Base-by-base conservation (phyloP, 108 stramenopile species). In the Fistulifera solaris region DNA sequence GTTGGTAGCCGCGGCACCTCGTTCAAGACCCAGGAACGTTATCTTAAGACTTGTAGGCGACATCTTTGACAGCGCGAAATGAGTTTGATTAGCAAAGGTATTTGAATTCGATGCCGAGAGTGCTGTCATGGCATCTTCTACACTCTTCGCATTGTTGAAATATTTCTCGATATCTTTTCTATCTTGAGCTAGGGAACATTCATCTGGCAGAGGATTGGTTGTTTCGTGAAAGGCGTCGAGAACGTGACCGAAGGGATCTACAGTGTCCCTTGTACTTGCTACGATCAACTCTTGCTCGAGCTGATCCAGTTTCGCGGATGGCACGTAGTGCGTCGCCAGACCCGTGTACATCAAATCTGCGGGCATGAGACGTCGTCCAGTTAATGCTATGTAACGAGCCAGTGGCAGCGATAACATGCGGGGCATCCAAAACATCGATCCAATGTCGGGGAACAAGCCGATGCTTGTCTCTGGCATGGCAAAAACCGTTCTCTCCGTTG, bases 391-490 rank as follows among this genome's bases (percentile, higher is more conserved):
- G 76, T 93, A 99, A 53, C 72, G 74, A 19, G 94, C 95, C 18
- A 85, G 55, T 18, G 39, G 15, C n/a, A 80, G 56, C 31, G 31
- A 35, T 8, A 35, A 35, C 17, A 98, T 54, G 13, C 94, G 70
- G 16, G 98, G 81, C 59, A 99, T 87, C 68, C 80, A 91, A 67
- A 64, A 91, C 47, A 73, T 91, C 16, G 84, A 78, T 35, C 98
- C 98, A 1, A 99, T 95, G 62, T 99, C 98, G 0, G 98, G 96
- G 59, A 97, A 96, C 22, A 99, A 76, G 0, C 98, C 98, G 51
- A 99, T 96, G 40, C 79, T 87, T 11, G 84, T 91, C 72, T 99
- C 98, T 10, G 98, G 98, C 98, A 98, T 99, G 55, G 95, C 90
- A 63, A 96, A 95, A 0, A 95, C 25, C 1, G 94, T 81, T 25